Percentiles rank a stretch among this genome's conserved stretches.
These are phyloP conservation scores for Sphaerostilbella broomeana DNA, from an alignment of 2,329 filamentous ascomycete species.

Conservation along the genomic window DNA sequence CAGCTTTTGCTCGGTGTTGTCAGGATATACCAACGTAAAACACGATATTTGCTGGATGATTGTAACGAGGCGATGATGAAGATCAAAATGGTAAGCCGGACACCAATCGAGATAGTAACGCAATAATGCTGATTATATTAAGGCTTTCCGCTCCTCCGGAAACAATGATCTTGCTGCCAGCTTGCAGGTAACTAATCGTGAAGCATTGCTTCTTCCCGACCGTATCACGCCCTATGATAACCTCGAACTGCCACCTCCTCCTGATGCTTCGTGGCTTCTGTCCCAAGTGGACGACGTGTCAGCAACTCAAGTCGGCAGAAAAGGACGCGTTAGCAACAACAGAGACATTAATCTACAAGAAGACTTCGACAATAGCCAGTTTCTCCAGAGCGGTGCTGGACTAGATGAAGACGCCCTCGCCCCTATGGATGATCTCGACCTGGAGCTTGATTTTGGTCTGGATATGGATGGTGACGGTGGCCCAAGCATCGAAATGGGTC, in stretches of 20 bases:
- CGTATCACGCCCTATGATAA: conserved; percentile 88
- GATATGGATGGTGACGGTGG: conserved; percentile 62
- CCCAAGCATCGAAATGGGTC: conserved; percentile 77
- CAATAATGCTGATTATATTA: conserved; percentile 24
- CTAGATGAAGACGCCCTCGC: conserved; percentile 53
- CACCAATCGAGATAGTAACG: background rate
- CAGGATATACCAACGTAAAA: conserved; percentile 95
- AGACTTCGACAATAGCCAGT: conserved; percentile 69
- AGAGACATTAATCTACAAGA: conserved; percentile 64
- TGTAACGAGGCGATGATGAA: conserved; percentile 97
- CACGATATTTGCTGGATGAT: conserved; percentile 90
- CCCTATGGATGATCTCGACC: conserved; percentile 59
- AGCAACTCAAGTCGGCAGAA: conserved; percentile 47
- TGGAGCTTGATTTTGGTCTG: conserved; percentile 69
- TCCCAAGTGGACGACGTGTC: conserved; percentile 63
- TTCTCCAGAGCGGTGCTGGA: conserved; percentile 61
- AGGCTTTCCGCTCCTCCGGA: conserved; percentile 90
- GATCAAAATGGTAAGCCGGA: conserved; percentile 80
- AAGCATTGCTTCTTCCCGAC: conserved; percentile 83
- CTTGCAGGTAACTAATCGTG: conserved; percentile 72
- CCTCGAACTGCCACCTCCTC: conserved; percentile 69
- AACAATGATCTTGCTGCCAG: conserved; percentile 92
- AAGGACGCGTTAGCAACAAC: conserved; percentile 51
- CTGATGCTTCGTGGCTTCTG: conserved; percentile 79
- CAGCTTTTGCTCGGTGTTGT: conserved; percentile 94